Evolutionary conservation across 495 filamentous ascomycete genomes (phyloP).

Genomic region (Podospora appendiculata): DNA sequence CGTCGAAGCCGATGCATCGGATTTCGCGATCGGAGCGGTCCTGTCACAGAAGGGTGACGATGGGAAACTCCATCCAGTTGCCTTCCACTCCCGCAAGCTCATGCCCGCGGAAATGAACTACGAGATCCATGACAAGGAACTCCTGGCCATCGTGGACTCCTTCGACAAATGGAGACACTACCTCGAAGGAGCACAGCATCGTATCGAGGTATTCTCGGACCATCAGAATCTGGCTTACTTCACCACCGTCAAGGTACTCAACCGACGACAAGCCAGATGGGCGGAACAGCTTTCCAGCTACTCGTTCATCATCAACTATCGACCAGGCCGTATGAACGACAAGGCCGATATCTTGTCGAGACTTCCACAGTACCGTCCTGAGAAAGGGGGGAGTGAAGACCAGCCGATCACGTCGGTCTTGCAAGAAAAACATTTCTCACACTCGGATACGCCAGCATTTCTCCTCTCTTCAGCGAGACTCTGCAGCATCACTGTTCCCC

Average conservation of each 20-base stretch:
- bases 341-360: no score
- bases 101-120: conserved; percentile 9
- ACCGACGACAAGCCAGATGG: neutral
- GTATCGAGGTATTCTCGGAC: neutral
- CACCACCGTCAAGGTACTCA: neutral
- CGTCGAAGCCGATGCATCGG: neutral
- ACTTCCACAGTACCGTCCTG: no score
- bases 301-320: neutral
- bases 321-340: neutral
- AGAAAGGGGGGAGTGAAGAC: no score
- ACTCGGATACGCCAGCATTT: no score
- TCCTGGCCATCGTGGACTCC: neutral
- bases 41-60: neutral
- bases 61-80: neutral
- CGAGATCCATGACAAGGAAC: conserved; percentile 14
- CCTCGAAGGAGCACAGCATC: neutral
- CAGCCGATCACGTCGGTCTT: no score
- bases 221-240: conserved; percentile 3
- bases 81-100: conserved; percentile 9
- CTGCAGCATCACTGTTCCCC: no score
- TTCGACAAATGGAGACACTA: conserved; percentile 2
- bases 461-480: no score
- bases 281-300: conserved; percentile 1
- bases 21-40: neutral
- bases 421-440: no score